Conservation (phyloP, 2,329 filamentous ascomycete species). For the Beauveria asiatica region DNA sequence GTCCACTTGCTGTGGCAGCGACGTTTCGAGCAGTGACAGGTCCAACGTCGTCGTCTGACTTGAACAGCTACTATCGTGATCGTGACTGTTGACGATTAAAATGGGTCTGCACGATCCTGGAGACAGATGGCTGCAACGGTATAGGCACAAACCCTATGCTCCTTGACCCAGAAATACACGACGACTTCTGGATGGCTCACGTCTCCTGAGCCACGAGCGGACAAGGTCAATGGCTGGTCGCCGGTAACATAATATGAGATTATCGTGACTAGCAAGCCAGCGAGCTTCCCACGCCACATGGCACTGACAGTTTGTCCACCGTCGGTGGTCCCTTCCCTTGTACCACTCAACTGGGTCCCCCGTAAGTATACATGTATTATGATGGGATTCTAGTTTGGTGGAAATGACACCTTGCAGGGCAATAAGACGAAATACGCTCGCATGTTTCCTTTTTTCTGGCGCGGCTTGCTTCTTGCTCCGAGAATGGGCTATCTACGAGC, state of each 20-base stretch:
- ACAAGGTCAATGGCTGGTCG: not conserved
- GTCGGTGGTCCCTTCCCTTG: not conserved
- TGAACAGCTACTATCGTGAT: slow-evolving; percentile 8
- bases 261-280: not conserved
- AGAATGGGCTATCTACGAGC: no score
- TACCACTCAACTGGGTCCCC: not conserved
- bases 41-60: slow-evolving; percentile 1
- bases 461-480: no score
- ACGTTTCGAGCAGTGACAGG: not conserved
- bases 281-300: not conserved
- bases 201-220: not conserved
- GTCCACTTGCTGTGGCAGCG: not conserved
- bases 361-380: not conserved
- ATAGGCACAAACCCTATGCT: not conserved
- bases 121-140: slow-evolving; percentile 10
- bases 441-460: no score
- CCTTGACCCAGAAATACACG: not conserved
- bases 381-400: not conserved
- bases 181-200: not conserved
- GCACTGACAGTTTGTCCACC: not conserved
- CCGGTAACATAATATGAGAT: not conserved
- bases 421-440: not conserved
- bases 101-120: slow-evolving; percentile 8
- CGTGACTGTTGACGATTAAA: slow-evolving; percentile 9
- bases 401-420: not conserved